These are phyloP conservation scores for Coemansia sp. DNA, from an alignment of 192 early-diverging fungal species.

Conservation along the genomic window DNA sequence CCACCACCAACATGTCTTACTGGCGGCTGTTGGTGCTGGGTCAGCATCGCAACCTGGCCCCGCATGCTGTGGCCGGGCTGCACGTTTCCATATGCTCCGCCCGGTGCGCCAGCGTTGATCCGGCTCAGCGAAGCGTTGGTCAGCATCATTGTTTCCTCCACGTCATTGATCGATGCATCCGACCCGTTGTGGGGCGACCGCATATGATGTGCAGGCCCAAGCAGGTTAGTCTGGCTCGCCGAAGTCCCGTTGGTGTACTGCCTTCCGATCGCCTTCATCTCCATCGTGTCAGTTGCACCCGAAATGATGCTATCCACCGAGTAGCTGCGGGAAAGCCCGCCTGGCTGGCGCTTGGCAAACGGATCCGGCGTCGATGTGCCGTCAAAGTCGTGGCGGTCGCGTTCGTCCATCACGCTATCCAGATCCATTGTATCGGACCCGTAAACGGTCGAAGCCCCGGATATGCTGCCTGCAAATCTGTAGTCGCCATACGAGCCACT, in stretches of 20 bases:
- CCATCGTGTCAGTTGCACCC: slow-evolving; percentile 16
- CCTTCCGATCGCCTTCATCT: slow-evolving; percentile 22
- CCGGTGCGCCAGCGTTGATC: neutral
- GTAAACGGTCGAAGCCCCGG: slow-evolving; percentile 41
- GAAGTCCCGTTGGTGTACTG: slow-evolving; percentile 2
- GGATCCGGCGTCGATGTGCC: slow-evolving; percentile 37
- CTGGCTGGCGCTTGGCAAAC: slow-evolving; percentile 11
- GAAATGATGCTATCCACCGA: slow-evolving; percentile 40
- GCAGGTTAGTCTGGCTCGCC: slow-evolving; percentile 36
- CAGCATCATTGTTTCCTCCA: slow-evolving; percentile 17
- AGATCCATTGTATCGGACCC: slow-evolving; percentile 35
- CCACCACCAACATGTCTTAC: neutral
- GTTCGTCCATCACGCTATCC: slow-evolving; percentile 49
- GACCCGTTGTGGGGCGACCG: slow-evolving; percentile 6
- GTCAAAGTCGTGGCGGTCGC: slow-evolving; percentile 53
- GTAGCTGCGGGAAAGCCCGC: slow-evolving; percentile 32
- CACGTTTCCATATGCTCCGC: neutral
- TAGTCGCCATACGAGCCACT: slow-evolving; percentile 5
- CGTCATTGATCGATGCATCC: slow-evolving; percentile 15
- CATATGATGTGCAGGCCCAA: slow-evolving; percentile 28
- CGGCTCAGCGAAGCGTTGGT: slow-evolving; percentile 9
- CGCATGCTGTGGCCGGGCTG: neutral
- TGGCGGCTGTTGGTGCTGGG: neutral
- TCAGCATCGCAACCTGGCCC: slow-evolving; percentile 6
- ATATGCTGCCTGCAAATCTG: slow-evolving; percentile 20